Conservation (phyloP, 495 filamentous ascomycete species). For the Amphirosellinia nigrospora region DNA sequence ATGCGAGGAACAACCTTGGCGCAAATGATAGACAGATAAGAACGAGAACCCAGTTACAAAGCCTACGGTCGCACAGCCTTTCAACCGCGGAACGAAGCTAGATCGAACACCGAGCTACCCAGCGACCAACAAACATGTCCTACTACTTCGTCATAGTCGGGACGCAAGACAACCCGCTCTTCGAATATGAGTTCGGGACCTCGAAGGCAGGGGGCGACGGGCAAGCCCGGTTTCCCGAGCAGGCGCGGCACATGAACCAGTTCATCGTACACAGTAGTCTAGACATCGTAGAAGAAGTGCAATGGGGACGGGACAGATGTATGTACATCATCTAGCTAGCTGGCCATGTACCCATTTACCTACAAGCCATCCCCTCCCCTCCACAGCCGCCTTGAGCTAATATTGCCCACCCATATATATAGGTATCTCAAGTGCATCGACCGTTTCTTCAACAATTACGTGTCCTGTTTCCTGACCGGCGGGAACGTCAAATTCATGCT, state of each 20-base stretch:
- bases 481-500: slow-evolving; percentile 87
- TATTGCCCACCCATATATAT: background rate
- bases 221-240: slow-evolving; percentile 80
- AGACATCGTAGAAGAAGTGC: slow-evolving; percentile 93
- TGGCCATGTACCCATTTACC: background rate
- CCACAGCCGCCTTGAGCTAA: slow-evolving; percentile 5
- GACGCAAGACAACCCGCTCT: slow-evolving; percentile 91
- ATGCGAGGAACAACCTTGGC: background rate
- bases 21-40: slow-evolving; percentile 44
- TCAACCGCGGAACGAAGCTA: background rate
- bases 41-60: background rate
- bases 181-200: slow-evolving; percentile 95
- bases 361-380: slow-evolving; percentile 6
- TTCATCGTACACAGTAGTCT: slow-evolving; percentile 93
- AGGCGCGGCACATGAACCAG: slow-evolving; percentile 92
- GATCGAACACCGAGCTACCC: background rate
- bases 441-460: slow-evolving; percentile 87
- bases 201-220: slow-evolving; percentile 94
- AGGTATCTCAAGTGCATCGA: slow-evolving; percentile 97
- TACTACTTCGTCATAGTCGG: slow-evolving; percentile 97
- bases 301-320: slow-evolving; percentile 88
- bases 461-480: slow-evolving; percentile 89
- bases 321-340: slow-evolving; percentile 31
- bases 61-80: background rate
- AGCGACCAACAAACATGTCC: slow-evolving; percentile 65